These are phyloP conservation scores for Isabelozyma rhagii DNA, from an alignment of 805 yeast species.

Conservation along the genomic window DNA sequence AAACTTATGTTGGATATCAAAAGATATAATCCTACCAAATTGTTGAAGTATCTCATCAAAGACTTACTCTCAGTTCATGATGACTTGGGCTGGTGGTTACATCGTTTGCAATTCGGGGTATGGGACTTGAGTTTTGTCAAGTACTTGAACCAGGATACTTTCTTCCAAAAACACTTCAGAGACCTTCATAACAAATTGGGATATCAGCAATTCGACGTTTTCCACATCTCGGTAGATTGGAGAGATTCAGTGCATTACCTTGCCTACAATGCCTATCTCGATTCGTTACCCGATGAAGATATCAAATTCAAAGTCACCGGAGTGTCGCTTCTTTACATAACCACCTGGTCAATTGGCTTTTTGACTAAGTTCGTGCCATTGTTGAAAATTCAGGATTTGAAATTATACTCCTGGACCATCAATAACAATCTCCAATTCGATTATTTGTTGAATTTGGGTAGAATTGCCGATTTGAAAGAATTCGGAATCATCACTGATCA, in stretches of 20 bases:
- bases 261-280: slow-evolving; percentile 34
- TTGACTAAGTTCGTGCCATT: slow-evolving; percentile 35
- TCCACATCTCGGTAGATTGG: slow-evolving; percentile 36
- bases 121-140: slow-evolving; percentile 39
- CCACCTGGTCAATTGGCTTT: slow-evolving; percentile 36
- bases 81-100: slow-evolving; percentile 37
- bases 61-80: slow-evolving; percentile 24
- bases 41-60: slow-evolving; percentile 24
- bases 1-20: slow-evolving; percentile 40
- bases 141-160: slow-evolving; percentile 37
- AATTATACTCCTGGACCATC: slow-evolving; percentile 39
- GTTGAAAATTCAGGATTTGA: slow-evolving; percentile 26
- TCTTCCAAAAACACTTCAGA: slow-evolving; percentile 23
- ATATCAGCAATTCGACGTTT: slow-evolving; percentile 26
- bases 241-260: slow-evolving; percentile 27
- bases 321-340: slow-evolving; percentile 33
- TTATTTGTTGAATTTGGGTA: slow-evolving; percentile 26
- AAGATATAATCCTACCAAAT: slow-evolving; percentile 32
- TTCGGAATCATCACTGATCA: slow-evolving; percentile 36
- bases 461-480: slow-evolving; percentile 18
- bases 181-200: slow-evolving; percentile 13
- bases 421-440: slow-evolving; percentile 33
- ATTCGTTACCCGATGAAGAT: slow-evolving; percentile 13
- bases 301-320: slow-evolving; percentile 29
- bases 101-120: slow-evolving; percentile 35